Percentiles rank a stretch among this genome's conserved stretches.
Evolutionary conservation across 768 basidiomycete genomes (phyloP).

Genomic region (Pluteus cervinus): DNA sequence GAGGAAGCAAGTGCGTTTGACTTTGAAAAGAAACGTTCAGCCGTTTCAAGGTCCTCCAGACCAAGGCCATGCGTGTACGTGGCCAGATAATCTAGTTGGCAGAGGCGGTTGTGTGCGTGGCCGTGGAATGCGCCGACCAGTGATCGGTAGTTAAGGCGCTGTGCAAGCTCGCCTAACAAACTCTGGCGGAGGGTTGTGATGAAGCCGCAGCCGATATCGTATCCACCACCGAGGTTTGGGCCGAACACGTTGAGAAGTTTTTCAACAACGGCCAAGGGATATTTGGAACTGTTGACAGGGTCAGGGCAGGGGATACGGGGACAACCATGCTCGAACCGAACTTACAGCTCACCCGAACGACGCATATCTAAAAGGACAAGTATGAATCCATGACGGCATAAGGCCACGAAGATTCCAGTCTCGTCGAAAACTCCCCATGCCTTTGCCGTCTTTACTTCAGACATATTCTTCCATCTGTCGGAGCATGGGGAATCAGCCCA

Average conservation of each 20-base stretch:
- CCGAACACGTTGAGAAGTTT: slow-evolving; percentile 4
- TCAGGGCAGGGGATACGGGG: too few relatives aligned
- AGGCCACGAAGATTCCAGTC: slow-evolving; percentile 20
- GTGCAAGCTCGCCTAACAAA: slow-evolving; percentile 9
- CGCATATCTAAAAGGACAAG: slow-evolving; percentile 8
- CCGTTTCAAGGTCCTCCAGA: slow-evolving; percentile 13
- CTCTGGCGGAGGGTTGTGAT: slow-evolving; percentile 15
- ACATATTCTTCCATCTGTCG: slow-evolving; percentile 26
- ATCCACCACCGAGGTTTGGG: slow-evolving; percentile 6
- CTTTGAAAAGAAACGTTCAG: slow-evolving; percentile 14
- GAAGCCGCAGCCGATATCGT: slow-evolving; percentile 22
- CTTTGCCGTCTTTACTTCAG: slow-evolving; percentile 19
- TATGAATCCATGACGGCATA: slow-evolving; percentile 24
- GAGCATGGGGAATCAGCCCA: too few relatives aligned
- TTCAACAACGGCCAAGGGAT: too few relatives aligned
- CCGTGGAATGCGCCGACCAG: slow-evolving; percentile 15
- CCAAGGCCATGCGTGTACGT: slow-evolving; percentile 13
- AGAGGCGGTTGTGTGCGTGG: slow-evolving; percentile 13
- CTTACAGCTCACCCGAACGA: background rate
- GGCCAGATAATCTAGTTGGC: slow-evolving; percentile 14
- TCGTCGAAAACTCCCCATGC: slow-evolving; percentile 28
- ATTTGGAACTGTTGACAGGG: too few relatives aligned
- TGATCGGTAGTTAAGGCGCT: slow-evolving; percentile 3
- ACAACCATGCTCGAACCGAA: background rate
- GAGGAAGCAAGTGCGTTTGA: slow-evolving; percentile 16